Percentiles rank a stretch among this genome's conserved stretches.
Evolutionary conservation across 2,329 filamentous ascomycete genomes (phyloP).

Genomic region (Claviceps capensis): DNA sequence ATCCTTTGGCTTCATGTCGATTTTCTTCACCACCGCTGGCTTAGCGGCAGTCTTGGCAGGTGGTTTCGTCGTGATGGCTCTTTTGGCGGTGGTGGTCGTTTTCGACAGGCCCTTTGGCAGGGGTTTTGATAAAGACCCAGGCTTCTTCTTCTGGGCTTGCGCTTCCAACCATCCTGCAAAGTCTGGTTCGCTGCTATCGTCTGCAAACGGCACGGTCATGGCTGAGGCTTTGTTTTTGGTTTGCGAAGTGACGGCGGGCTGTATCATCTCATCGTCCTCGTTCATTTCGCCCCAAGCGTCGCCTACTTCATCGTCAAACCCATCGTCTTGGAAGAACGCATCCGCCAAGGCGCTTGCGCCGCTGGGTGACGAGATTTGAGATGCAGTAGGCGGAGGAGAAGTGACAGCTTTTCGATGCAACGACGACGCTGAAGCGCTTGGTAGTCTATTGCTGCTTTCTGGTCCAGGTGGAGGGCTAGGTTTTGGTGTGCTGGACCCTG

Average conservation of each 20-base stretch:
- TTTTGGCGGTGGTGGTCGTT: slow-evolving; percentile 30
- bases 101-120: slow-evolving; percentile 78
- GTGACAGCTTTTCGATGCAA: slow-evolving; percentile 47
- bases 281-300: slow-evolving; percentile 67
- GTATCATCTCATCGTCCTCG: slow-evolving; percentile 32
- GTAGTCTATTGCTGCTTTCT: slow-evolving; percentile 20
- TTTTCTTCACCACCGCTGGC: slow-evolving; percentile 45
- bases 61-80: slow-evolving; percentile 26
- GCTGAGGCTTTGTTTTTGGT: slow-evolving; percentile 17
- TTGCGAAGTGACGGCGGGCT: slow-evolving; percentile 19
- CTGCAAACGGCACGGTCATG: slow-evolving; percentile 50
- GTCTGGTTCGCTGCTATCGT: slow-evolving; percentile 64
- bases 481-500: slow-evolving; percentile 27
- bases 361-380: slow-evolving; percentile 34
- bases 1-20: slow-evolving; percentile 53
- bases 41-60: slow-evolving; percentile 19
- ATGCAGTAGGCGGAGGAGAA: slow-evolving; percentile 33
- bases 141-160: slow-evolving; percentile 71
- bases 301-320: slow-evolving; percentile 43
- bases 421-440: slow-evolving; percentile 39
- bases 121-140: slow-evolving; percentile 36
- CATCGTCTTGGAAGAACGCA: slow-evolving; percentile 40
- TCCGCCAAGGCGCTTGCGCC: slow-evolving; percentile 29
- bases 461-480: slow-evolving; percentile 26
- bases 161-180: slow-evolving; percentile 92